phyloP scores from a whole-genome alignment of 78 protist species.

The Dictyostelium capitatum region DNA sequence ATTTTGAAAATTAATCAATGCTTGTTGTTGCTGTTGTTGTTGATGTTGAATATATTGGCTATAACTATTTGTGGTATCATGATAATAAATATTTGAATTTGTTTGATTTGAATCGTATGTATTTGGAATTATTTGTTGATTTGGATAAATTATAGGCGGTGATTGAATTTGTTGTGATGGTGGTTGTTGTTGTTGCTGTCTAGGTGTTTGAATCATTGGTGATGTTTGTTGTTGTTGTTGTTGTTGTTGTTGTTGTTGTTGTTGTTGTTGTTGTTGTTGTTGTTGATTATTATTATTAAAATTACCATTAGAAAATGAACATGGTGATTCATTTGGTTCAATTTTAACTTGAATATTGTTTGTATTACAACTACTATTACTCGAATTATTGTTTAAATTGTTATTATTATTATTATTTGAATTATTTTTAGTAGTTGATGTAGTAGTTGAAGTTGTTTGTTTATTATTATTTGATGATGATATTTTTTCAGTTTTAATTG shows the following conservation, averaged over 20 bases:
- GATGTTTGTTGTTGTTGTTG: background rate
- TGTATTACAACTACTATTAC: background rate
- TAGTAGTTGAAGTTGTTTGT: background rate
- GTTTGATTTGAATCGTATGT: too few species aligned
- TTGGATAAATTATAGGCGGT: too few species aligned
- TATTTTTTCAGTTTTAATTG: background rate
- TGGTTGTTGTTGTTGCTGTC: background rate
- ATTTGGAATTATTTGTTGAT: too few species aligned
- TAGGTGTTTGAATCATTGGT: background rate
- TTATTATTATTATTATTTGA: background rate
- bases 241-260: background rate
- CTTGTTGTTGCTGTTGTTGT: constrained; percentile 18
- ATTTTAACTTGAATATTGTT: background rate
- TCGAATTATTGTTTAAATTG: background rate
- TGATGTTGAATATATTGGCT: background rate
- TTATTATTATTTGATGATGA: background rate
- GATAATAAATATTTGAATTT: too few species aligned
- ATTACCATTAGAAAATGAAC: too few species aligned
- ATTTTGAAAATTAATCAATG: too few species aligned
- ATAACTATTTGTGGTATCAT: background rate
- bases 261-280: background rate
- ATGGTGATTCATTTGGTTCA: background rate
- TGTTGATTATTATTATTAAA: too few species aligned
- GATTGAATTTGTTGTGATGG: background rate
- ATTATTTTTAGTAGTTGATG: background rate